Conservation (phyloP, 2,329 filamentous ascomycete genomes). For the Colletotrichum lentis region DNA sequence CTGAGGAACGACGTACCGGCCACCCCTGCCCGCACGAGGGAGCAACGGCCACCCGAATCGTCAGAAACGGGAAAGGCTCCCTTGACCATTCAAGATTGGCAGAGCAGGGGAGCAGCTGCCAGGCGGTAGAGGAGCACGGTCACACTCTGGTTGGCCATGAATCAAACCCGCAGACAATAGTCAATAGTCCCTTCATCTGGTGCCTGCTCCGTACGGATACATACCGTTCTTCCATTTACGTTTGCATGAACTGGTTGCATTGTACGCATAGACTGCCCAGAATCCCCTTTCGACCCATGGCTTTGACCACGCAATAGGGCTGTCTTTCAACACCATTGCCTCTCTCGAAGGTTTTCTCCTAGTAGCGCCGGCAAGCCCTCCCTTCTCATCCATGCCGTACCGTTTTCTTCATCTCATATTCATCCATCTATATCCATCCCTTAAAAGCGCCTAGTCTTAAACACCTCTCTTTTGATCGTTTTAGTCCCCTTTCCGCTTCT, state of each 20-base stretch:
- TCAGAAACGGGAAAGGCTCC: slow-evolving; percentile 32
- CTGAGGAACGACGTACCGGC: too few relatives aligned
- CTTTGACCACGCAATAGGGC: slow-evolving; percentile 14
- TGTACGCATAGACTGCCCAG: neutral
- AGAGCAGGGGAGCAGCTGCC: slow-evolving; percentile 14
- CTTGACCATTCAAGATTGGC: slow-evolving; percentile 33
- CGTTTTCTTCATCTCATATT: neutral
- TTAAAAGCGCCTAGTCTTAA: neutral
- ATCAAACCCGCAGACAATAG: slow-evolving; percentile 15
- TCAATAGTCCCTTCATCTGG: neutral
- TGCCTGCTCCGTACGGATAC: slow-evolving; percentile 6
- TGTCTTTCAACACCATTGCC: slow-evolving; percentile 10
- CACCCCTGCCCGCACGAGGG: slow-evolving; percentile 25
- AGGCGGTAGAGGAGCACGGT: slow-evolving; percentile 20
- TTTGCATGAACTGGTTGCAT: slow-evolving; percentile 9
- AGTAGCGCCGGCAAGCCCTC: neutral
- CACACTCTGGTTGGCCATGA: slow-evolving; percentile 20
- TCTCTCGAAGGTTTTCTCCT: neutral
- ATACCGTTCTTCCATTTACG: neutral
- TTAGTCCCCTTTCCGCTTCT: neutral
- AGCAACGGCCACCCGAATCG: slow-evolving; percentile 34
- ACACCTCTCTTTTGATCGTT: neutral
- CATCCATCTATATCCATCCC: neutral
- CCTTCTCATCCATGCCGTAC: neutral
- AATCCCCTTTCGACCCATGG: neutral